These are phyloP conservation scores for Pseudonitzschia delicatissima DNA, from an alignment of 108 stramenopile genomes.

Conservation along the genomic window DNA sequence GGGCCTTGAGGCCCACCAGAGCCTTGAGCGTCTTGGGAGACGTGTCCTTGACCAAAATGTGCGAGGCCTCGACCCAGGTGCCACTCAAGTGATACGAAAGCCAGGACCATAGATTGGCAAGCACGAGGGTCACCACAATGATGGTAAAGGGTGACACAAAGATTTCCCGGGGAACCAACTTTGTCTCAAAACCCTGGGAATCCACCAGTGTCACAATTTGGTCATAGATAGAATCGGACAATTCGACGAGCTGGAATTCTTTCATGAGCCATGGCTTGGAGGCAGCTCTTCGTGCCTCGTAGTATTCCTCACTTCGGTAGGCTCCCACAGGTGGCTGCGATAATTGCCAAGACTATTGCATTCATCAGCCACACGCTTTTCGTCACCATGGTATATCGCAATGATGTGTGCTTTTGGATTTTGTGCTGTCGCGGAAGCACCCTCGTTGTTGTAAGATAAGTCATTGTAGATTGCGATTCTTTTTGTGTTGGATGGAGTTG, in stretches of 20 bases:
- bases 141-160: neutral
- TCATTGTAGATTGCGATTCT: too few species aligned
- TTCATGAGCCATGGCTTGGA: slow-evolving; percentile 38
- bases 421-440: too few species aligned
- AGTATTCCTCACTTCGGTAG: neutral
- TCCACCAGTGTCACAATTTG: slow-evolving; percentile 6
- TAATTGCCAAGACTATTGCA: too few species aligned
- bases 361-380: too few species aligned
- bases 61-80: slow-evolving; percentile 56
- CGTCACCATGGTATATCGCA: too few species aligned
- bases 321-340: too few species aligned
- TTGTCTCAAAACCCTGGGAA: neutral
- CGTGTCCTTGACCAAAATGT: slow-evolving; percentile 58
- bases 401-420: too few species aligned
- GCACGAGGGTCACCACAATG: neutral
- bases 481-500: too few species aligned
- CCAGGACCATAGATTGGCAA: neutral
- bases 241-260: slow-evolving; percentile 20
- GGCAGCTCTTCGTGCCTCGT: neutral
- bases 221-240: slow-evolving; percentile 10
- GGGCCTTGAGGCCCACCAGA: slow-evolving; percentile 42
- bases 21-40: slow-evolving; percentile 37
- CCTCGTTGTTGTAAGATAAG: too few species aligned
- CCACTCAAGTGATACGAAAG: neutral
- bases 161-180: neutral